These are phyloP conservation scores for Phyllosticta citribraziliensis DNA, from an alignment of 2,329 filamentous ascomycete species.

Conservation along the genomic window DNA sequence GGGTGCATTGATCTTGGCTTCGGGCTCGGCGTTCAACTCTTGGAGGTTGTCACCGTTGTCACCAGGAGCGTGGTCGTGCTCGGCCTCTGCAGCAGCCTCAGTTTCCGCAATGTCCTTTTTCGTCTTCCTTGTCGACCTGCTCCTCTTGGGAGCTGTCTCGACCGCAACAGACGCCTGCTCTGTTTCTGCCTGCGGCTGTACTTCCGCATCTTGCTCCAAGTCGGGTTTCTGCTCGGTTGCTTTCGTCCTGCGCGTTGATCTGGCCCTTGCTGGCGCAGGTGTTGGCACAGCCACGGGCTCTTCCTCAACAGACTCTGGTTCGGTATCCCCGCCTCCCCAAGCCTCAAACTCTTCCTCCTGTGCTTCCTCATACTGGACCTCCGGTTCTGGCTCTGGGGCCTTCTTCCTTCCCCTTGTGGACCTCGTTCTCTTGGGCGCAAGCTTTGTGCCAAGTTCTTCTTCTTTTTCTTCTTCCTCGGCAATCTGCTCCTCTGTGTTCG, in stretches of 20 bases:
- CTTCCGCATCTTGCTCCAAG: background rate
- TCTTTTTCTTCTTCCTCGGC: constrained; percentile 7
- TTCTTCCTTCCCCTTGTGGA: constrained; percentile 7
- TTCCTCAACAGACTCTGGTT: background rate
- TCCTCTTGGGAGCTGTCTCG: background rate
- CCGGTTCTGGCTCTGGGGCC: background rate
- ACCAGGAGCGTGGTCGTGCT: constrained; percentile 8
- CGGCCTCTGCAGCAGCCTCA: constrained; percentile 13
- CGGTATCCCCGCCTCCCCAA: background rate
- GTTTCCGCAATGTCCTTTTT: constrained; percentile 11
- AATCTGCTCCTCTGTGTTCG: background rate
- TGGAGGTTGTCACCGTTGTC: constrained; percentile 6
- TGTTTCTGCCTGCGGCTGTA: background rate
- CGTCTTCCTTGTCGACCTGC: background rate
- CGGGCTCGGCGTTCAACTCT: background rate
- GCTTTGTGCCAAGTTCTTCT: no score
- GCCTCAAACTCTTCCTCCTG: background rate
- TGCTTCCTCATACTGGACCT: constrained; percentile 10
- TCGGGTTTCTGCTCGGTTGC: background rate
- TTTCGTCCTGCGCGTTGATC: background rate
- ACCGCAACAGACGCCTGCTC: background rate
- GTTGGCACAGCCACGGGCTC: background rate
- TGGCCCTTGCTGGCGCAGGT: background rate
- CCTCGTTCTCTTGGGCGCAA: background rate
- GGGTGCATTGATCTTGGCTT: background rate